Percentiles rank a stretch among this genome's conserved stretches.
These are phyloP conservation scores for Apiotrichum gracile DNA, from an alignment of 1,284 basidiomycete species.

Conservation along the genomic window DNA sequence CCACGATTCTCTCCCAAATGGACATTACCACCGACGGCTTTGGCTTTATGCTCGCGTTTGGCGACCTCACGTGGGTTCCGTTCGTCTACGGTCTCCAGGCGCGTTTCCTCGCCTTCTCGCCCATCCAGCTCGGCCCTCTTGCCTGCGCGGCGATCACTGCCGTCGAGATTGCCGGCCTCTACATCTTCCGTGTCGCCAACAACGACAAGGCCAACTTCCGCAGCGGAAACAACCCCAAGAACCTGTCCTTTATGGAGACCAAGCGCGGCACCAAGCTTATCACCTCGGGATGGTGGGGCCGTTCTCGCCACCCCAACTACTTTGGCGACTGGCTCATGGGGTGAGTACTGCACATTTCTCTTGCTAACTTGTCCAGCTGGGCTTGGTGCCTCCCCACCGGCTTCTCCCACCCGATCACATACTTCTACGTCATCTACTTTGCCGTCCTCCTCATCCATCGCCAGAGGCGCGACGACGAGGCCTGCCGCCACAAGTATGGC, in stretches of 20 bases:
- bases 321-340: slow-evolving; percentile 54
- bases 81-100: slow-evolving; percentile 93
- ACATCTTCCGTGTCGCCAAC: slow-evolving; percentile 84
- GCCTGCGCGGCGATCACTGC: slow-evolving; percentile 59
- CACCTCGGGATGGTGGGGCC: slow-evolving; percentile 96
- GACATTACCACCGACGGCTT: slow-evolving; percentile 98
- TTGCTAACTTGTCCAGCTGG: slow-evolving; percentile 7
- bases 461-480: slow-evolving; percentile 85
- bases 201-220: slow-evolving; percentile 95
- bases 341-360: slow-evolving; percentile 20
- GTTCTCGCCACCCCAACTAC: slow-evolving; percentile 89
- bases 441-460: slow-evolving; percentile 83
- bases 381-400: slow-evolving; percentile 89
- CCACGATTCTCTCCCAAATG: slow-evolving; percentile 87
- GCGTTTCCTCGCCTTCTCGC: slow-evolving; percentile 84
- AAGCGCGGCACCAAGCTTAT: slow-evolving; percentile 82
- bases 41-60: slow-evolving; percentile 95
- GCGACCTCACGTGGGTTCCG: slow-evolving; percentile 91
- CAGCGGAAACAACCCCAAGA: slow-evolving; percentile 89
- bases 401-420: slow-evolving; percentile 86
- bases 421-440: slow-evolving; percentile 92
- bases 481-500: slow-evolving; percentile 79
- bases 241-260: slow-evolving; percentile 77
- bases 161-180: slow-evolving; percentile 74
- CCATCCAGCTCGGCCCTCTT: slow-evolving; percentile 67